Conservation (phyloP, 176 grass and related monocot species). For the Eleusine coracana region DNA sequence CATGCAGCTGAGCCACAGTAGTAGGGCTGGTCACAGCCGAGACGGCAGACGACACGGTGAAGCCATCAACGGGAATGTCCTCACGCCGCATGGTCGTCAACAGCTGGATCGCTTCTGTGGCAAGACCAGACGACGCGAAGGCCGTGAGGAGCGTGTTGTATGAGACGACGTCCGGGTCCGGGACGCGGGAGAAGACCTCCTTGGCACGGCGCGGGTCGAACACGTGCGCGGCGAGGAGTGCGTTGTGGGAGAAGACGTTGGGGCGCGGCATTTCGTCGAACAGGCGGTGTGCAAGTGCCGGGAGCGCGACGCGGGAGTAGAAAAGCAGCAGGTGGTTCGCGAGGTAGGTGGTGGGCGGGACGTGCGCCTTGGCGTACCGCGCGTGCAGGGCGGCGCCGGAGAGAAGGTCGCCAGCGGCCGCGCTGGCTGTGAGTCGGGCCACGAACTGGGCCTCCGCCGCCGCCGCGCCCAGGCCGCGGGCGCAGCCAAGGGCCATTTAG, state of each 20-base stretch:
- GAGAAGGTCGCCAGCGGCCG: constrained; percentile 30
- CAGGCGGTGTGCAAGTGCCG: constrained; percentile 17
- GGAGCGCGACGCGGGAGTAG: constrained; percentile 33
- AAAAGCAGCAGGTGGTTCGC: constrained; percentile 51
- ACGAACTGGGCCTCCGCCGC: constrained; percentile 20
- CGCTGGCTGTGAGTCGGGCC: constrained; percentile 33
- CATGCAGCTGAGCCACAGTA: constrained; percentile 43
- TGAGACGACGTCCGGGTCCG: constrained; percentile 26
- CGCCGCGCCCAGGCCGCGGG: constrained; percentile 13
- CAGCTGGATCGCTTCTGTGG: constrained; percentile 7
- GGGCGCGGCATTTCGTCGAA: constrained; percentile 42
- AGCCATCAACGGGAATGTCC: background rate
- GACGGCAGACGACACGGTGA: constrained; percentile 2
- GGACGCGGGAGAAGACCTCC: constrained; percentile 37
- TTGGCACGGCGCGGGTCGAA: constrained; percentile 13
- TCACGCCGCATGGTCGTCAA: constrained; percentile 7
- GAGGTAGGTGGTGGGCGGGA: constrained; percentile 47
- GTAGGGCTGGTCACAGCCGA: constrained; percentile 9
- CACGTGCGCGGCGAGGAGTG: constrained; percentile 44
- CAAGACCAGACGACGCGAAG: background rate
- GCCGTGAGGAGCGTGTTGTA: constrained; percentile 48
- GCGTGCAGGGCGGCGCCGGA: constrained; percentile 47
- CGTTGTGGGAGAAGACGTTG: constrained; percentile 54
- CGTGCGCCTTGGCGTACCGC: constrained; percentile 42
- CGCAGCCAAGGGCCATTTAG: background rate